A percentile compares a stretch with the other conserved stretches of the same genome.
phyloP scores from a whole-genome alignment of 2,329 filamentous ascomycete genomes.

The Talaromyces sp. region DNA sequence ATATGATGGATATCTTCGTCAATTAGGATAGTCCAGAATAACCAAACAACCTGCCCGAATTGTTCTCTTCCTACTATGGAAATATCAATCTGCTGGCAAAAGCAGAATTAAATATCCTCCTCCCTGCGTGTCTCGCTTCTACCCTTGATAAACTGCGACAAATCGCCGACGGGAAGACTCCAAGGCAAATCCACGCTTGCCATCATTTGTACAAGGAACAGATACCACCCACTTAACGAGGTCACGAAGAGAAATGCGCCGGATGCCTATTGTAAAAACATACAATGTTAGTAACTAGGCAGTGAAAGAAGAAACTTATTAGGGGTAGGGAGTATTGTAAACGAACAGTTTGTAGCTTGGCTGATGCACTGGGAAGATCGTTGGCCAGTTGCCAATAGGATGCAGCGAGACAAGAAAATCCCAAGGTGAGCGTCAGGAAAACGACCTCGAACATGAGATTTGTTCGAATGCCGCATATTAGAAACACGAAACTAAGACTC shows the following conservation, averaged over 20 bases:
- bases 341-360: slow-evolving; percentile 24
- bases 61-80: neutral
- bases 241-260: slow-evolving; percentile 49
- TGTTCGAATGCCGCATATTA: slow-evolving; percentile 66
- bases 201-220: slow-evolving; percentile 52
- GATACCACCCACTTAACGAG: slow-evolving; percentile 48
- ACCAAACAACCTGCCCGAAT: neutral
- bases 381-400: slow-evolving; percentile 56
- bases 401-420: slow-evolving; percentile 57
- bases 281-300: neutral
- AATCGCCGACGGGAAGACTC: slow-evolving; percentile 41
- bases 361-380: slow-evolving; percentile 26
- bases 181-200: slow-evolving; percentile 52
- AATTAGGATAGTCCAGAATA: neutral
- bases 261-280: slow-evolving; percentile 26
- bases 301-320: neutral
- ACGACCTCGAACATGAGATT: slow-evolving; percentile 68
- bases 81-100: too few species aligned
- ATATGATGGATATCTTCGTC: neutral
- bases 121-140: neutral
- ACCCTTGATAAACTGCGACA: slow-evolving; percentile 7
- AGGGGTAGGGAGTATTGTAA: neutral
- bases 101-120: neutral
- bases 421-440: slow-evolving; percentile 59
- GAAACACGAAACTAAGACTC: slow-evolving; percentile 61